Evolutionary conservation across 108 stramenopile genomes (phyloP).

Genomic region (Nitzschia sp.): DNA sequence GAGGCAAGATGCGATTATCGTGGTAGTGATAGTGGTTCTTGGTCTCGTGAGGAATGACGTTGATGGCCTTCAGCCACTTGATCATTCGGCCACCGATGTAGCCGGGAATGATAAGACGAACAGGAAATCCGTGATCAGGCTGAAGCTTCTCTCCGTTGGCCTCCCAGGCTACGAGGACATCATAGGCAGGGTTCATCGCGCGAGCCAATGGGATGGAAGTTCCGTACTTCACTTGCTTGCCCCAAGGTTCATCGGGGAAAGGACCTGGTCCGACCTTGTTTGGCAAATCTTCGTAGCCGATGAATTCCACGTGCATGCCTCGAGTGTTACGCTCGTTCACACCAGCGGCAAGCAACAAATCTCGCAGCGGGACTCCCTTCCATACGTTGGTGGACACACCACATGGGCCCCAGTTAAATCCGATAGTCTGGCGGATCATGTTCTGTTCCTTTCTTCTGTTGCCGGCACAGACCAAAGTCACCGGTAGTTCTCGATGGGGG

Average conservation of each 20-base stretch:
- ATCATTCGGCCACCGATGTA: constrained; percentile 99
- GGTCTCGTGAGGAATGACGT: constrained; percentile 89
- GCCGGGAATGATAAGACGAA: constrained; percentile 96
- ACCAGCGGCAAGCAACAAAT: constrained; percentile 83
- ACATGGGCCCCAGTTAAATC: constrained; percentile 96
- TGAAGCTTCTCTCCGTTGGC: constrained; percentile 92
- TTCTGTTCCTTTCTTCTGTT: constrained; percentile 99
- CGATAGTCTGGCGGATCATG: constrained; percentile 95
- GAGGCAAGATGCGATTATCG: constrained; percentile 97
- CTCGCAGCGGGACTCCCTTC: constrained; percentile 91
- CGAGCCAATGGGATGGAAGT: constrained; percentile 90
- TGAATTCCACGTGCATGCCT: constrained; percentile 89
- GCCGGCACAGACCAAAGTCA: constrained; percentile 96
- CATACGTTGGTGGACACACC: constrained; percentile 94
- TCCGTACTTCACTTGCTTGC: constrained; percentile 94
- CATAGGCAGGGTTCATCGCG: constrained; percentile 95
- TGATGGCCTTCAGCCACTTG: constrained; percentile 94
- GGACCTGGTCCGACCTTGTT: constrained; percentile 94
- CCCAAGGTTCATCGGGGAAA: constrained; percentile 87
- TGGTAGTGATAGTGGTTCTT: constrained; percentile 98
- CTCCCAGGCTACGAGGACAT: constrained; percentile 91
- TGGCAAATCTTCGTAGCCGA: constrained; percentile 90
- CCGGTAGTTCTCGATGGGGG: constrained; percentile 80
- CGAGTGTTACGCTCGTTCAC: constrained; percentile 79
- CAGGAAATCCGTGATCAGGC: constrained; percentile 97